Evolutionary conservation across 73 alveolate species (phyloP), one percentile per base, ranked within the genome.

Genomic region (Durusdinium trenchii): DNA sequence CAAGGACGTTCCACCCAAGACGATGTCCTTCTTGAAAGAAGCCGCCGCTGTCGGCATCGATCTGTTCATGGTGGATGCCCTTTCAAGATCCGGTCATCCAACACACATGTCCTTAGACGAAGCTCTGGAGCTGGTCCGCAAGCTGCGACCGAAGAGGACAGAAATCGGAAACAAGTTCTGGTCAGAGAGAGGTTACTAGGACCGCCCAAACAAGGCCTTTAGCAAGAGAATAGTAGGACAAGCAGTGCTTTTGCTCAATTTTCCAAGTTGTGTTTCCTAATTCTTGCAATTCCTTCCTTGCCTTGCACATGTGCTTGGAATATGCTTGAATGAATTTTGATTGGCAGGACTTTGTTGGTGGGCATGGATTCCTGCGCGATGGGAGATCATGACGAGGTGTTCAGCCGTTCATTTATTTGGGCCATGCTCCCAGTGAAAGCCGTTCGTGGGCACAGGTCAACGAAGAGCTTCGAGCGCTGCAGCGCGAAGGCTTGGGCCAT

Each of bases 361-460:
- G 95, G 95, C 67, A 87, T 87, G 95, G 95, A 87, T 38, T 87
- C 95, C 95, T 87, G 95, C 46, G 78, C 95, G 1, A 46, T 87
- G 38, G 95, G 95, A 28, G 95, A 87, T 61, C 95, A 87, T 43
- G 95, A 87, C 10, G 95, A 87, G 95, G 95, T 48, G 18, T 5
- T 16, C 30, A 23, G 45, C 20, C 81, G 6, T 51, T 40, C 43
- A 2, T 16, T 20, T 12, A 38, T 3, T 12, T 38, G 62, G 3
- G 54, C 20, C 43, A 30, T 45, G 23, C 30, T 43, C 20, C 38
- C 67, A 16, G 9, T 23, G 23, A 3, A 48, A 18, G 40, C 75
- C 9, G n/a, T 20, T 35, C 54, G 42, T 76, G 60, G 3, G 40
- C 10, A 14, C 61, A 87, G 95, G 95, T 87, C 40, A 87, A 87